Base-by-base conservation (phyloP, 2,329 filamentous ascomycete genomes). In the Alternaria solani region DNA sequence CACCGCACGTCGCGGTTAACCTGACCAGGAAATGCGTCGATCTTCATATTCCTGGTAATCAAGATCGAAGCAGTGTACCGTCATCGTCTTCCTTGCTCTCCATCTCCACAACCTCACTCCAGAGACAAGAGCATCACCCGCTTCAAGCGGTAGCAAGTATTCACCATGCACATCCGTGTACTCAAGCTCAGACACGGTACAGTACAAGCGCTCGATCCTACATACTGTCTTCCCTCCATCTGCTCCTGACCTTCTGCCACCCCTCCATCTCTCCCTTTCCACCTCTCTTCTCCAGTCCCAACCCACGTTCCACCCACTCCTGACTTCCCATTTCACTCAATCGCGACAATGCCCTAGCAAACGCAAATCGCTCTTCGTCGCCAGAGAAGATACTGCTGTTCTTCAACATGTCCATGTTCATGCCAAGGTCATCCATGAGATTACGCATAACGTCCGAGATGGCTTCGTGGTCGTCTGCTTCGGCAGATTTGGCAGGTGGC, bases 311-410 rank as follows among this genome's bases (percentile, higher is more conserved):
- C 3, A 98, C 91, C 95, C 95, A 99, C 77, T 97, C 91, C 77
- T 89, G 88, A 76, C 92, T 95, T 20, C 93, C 92, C 95, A 99
- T 99, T 80, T 98, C 93, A 55, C 85, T 90, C 62, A 99, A 81
- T 57, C 95, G 84, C 55, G 90, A 94, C 68, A 98, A 78, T 1
- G 95, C 95, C 55, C 95, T 84, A 25, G 93, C 93, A 82, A 99
- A 99, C 0, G 95, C 95, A 81, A 99, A 99, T 0, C 93, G 87
- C 80, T 99, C 95, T 81, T 99, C 95, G 59, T 97, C 95, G 41
- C 95, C 95, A 1, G 90, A 91, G 78, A 99, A 99, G 39, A 98
- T 87, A 66, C 87, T 92, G 42, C 90, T 93, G 67, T 89, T 89
- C 82, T 96, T 96, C 70, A 99, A 83, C 79, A 91, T 89, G 51